Evolutionary conservation across 306 rosid genomes (phyloP), one percentile per base, ranked within the genome.

Genomic region (Fragaria nilgerrensis): DNA sequence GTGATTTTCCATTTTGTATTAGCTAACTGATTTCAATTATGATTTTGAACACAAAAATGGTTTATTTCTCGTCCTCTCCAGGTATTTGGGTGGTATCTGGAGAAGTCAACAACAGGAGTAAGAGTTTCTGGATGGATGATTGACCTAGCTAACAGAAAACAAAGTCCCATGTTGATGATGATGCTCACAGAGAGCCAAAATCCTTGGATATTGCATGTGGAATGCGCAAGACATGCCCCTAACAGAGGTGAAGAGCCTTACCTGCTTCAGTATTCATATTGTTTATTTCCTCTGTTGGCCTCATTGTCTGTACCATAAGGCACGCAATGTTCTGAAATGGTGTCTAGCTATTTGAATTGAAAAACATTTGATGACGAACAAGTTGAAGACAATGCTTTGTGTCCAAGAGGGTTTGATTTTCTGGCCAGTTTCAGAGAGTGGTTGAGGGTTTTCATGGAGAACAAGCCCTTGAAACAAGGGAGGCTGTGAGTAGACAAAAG

Each of bases 101-200:
- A 83, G 83, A 16, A 79, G 76, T 76, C 78, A 79, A 70, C 75
- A 75, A 78, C 81, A 70, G 49, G 78, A 73, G 41, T 52, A 59
- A 23, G 29, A 74, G 16, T 49, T 9, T 44, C 17, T 58, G 56
- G 75, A 69, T 32, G 1, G 47, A 36, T 36, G 20, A 72, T 72
- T 70, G 59, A 41, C 65, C 37, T 53, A 53, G 47, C 13, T 43
- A 43, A 41, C 68, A 32, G 23, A 63, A 16, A 63, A 32, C 68
- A 9, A 32, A 63, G 36, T 67, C 39, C 72, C 53, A 48, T 22
- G 34, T 19, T 73, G 29, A 61, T 22, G 55, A 16, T n/a, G 39
- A 50, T 16, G 36, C 19, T 11, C 56, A 7, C 29, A 66, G 71
- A 66, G 71, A 36, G 27, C 71, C 59, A 50, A 19, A 63, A 27